A percentile compares a stretch with the other conserved stretches of the same genome.
phyloP scores from a whole-genome alignment of 495 filamentous ascomycete species.

The Penicillium roqueforti region DNA sequence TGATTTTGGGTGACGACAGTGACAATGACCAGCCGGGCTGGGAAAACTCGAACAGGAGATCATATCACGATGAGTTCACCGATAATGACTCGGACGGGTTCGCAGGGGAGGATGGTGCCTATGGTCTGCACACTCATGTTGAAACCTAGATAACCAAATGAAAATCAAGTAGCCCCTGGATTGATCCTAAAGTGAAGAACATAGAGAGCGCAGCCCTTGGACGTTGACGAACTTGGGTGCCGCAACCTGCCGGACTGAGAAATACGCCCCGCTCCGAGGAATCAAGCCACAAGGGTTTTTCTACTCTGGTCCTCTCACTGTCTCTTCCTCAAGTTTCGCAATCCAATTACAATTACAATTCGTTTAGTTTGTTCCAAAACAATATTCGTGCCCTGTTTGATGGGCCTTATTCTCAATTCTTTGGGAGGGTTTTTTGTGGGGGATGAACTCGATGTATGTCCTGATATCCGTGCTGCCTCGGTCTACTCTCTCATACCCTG shows the following conservation, averaged over 20 bases:
- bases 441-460: conserved; percentile 12
- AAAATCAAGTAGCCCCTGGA: conserved; percentile 1
- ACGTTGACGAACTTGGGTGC: neutral
- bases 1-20: conserved; percentile 40
- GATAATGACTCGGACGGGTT: conserved; percentile 50
- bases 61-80: conserved; percentile 52
- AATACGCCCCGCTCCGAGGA: conserved; percentile 27
- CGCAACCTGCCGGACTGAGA: conserved; percentile 24
- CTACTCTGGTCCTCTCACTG: conserved; percentile 9
- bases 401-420: neutral
- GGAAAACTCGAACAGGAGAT: conserved; percentile 21
- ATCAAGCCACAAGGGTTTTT: conserved; percentile 18
- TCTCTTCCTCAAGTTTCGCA: conserved; percentile 10
- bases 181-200: conserved; percentile 3
- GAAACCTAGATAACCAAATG: conserved; percentile 13
- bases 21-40: conserved; percentile 25
- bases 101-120: conserved; percentile 43
- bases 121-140: conserved; percentile 46
- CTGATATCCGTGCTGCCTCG: conserved; percentile 3
- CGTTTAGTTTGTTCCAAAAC: neutral
- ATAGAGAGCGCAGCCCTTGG: neutral
- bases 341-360: conserved; percentile 5
- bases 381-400: neutral
- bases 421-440: conserved; percentile 2
- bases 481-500: conserved; percentile 4